These are phyloP conservation scores for Leccinum pellstonianum DNA, from an alignment of 768 basidiomycete species.

Conservation along the genomic window DNA sequence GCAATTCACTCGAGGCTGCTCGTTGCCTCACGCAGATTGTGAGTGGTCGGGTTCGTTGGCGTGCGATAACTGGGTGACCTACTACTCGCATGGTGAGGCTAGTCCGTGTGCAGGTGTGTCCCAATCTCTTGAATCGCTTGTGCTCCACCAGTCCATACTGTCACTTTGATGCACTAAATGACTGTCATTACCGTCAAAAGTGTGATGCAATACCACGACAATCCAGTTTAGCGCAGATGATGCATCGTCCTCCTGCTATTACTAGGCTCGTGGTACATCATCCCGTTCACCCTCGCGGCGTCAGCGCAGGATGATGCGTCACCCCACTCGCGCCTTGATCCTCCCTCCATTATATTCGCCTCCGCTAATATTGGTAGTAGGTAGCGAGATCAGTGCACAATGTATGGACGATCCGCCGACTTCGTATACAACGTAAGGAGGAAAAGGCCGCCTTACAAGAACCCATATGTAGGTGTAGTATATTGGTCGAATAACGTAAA, in stretches of 20 bases:
- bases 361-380: neutral
- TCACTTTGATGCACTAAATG: too few relatives aligned
- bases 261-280: too few relatives aligned
- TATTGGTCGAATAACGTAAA: neutral
- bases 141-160: too few relatives aligned
- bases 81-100: neutral
- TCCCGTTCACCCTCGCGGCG: too few relatives aligned
- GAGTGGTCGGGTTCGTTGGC: constrained; percentile 21
- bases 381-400: neutral
- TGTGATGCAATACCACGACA: too few relatives aligned
- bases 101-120: neutral
- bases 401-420: neutral
- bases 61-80: constrained; percentile 8
- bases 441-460: neutral
- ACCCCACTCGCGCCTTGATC: too few relatives aligned
- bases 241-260: too few relatives aligned
- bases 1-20: constrained; percentile 4
- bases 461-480: neutral
- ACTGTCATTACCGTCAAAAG: too few relatives aligned
- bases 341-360: neutral
- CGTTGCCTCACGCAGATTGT: constrained; percentile 13
- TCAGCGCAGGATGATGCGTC: too few relatives aligned
- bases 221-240: too few relatives aligned
- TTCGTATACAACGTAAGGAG: neutral
- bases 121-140: too few relatives aligned